A percentile compares a stretch with the other conserved stretches of the same genome.
These are phyloP conservation scores for Berberis vulgaris DNA, from an alignment of 164 flowering plant genomes.

Conservation along the genomic window DNA sequence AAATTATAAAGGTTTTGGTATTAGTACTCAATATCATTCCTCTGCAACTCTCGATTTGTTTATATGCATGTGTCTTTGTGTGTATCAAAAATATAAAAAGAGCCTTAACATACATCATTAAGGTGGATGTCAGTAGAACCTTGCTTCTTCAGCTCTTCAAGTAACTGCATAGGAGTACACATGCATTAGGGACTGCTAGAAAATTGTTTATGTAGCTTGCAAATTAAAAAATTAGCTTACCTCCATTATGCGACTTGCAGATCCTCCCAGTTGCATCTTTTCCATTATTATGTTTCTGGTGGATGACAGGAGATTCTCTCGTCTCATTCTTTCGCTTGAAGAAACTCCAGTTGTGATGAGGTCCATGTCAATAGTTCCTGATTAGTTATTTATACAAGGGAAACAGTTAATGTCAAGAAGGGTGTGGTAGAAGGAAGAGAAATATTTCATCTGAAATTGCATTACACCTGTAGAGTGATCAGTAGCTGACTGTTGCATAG, in stretches of 20 bases:
- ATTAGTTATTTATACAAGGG: background rate
- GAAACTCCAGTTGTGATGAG: constrained; percentile 97
- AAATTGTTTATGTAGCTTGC: background rate
- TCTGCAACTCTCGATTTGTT: too few relatives aligned
- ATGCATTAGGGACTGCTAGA: background rate
- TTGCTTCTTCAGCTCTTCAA: constrained; percentile 83
- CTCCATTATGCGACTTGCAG: constrained; percentile 66
- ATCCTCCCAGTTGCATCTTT: constrained; percentile 80
- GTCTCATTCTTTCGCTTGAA: constrained; percentile 88
- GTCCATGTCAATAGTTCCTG: constrained; percentile 99
- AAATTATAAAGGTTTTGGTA: background rate
- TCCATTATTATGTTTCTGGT: constrained; percentile 76
- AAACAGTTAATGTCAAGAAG: background rate
- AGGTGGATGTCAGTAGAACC: constrained; percentile 58
- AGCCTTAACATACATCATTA: constrained; percentile 52
- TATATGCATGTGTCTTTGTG: background rate
- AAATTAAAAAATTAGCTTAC: constrained; percentile 23
- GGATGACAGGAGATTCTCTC: constrained; percentile 53
- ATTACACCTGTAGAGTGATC: constrained; percentile 85
- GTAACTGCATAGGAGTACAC: constrained; percentile 32
- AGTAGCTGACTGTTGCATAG: constrained; percentile 97
- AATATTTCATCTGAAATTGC: background rate
- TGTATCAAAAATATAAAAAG: background rate
- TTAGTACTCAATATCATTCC: background rate
- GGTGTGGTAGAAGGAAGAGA: background rate